Conservation (phyloP, 2,329 filamentous ascomycete species). For the Penicillium sp. region DNA sequence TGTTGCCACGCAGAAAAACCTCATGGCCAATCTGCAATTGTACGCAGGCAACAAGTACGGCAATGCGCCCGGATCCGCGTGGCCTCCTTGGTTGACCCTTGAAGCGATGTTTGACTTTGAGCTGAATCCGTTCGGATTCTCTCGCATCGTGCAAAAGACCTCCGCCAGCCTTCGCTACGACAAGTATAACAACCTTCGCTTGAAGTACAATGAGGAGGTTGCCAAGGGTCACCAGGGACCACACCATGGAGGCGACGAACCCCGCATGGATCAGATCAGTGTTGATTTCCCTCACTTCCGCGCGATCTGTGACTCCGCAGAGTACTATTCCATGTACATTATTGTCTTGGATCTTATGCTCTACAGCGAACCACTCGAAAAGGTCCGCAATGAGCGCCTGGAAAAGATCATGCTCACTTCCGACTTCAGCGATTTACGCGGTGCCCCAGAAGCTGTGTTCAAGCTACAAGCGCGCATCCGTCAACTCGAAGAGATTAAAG, state of each 20-base stretch:
- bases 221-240: constrained; percentile 59
- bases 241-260: constrained; percentile 56
- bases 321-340: constrained; percentile 98
- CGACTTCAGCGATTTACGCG: constrained; percentile 94
- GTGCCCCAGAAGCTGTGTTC: constrained; percentile 88
- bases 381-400: constrained; percentile 89
- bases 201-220: constrained; percentile 96
- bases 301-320: constrained; percentile 92
- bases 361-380: constrained; percentile 94
- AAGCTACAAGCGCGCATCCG: constrained; percentile 88
- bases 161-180: constrained; percentile 93
- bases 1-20: constrained; percentile 89
- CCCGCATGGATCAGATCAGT: constrained; percentile 91
- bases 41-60: constrained; percentile 95
- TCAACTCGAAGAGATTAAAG: constrained; percentile 93
- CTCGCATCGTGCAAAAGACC: constrained; percentile 92
- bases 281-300: constrained; percentile 93
- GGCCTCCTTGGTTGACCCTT: constrained; percentile 97
- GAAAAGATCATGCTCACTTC: constrained; percentile 99
- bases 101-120: constrained; percentile 98
- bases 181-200: constrained; percentile 93
- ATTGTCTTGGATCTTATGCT: constrained; percentile 94
- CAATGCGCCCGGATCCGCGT: constrained; percentile 75
- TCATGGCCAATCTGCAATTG: constrained; percentile 82
- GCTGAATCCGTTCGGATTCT: constrained; percentile 94